phyloP scores from a whole-genome alignment of 2,329 filamentous ascomycete species.

The Piedraia hortae region DNA sequence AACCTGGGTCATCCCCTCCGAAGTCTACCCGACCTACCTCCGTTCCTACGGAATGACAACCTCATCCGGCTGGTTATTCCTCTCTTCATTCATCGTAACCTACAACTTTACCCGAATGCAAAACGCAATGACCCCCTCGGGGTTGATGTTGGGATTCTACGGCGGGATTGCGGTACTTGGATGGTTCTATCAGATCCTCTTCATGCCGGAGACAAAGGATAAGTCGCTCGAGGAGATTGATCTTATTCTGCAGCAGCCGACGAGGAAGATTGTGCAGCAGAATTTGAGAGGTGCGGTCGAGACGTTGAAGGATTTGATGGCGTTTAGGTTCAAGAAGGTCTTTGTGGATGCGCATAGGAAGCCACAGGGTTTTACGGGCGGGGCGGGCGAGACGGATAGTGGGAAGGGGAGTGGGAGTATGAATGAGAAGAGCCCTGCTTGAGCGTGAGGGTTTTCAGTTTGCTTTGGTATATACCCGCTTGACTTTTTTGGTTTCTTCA shows the following conservation, averaged over 20 bases:
- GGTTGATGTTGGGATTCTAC: slow-evolving; percentile 42
- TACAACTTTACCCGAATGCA: slow-evolving; percentile 52
- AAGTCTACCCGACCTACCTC: slow-evolving; percentile 47
- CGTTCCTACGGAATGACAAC: slow-evolving; percentile 48
- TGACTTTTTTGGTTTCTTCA: too few relatives aligned
- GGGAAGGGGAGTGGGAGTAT: too few relatives aligned
- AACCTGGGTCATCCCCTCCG: slow-evolving; percentile 21
- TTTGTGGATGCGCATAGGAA: slow-evolving; percentile 13
- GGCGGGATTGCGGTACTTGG: slow-evolving; percentile 43
- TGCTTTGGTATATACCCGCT: too few relatives aligned
- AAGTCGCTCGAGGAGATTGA: slow-evolving; percentile 44
- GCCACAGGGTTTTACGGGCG: too few relatives aligned
- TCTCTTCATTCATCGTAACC: slow-evolving; percentile 44
- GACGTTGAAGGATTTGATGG: slow-evolving; percentile 16
- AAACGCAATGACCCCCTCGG: slow-evolving; percentile 35
- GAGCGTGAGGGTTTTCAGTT: too few relatives aligned
- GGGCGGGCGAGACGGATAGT: too few relatives aligned
- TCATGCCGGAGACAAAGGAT: slow-evolving; percentile 43
- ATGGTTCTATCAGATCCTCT: slow-evolving; percentile 44
- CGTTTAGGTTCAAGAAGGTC: slow-evolving; percentile 19
- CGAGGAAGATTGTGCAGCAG: slow-evolving; percentile 31
- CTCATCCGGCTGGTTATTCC: slow-evolving; percentile 38
- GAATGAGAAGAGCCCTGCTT: too few relatives aligned
- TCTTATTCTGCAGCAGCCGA: slow-evolving; percentile 35
- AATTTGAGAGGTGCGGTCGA: slow-evolving; percentile 23